These are phyloP conservation scores for Wickerhamomyces strasburgensis DNA, from an alignment of 805 yeast species.

Conservation along the genomic window DNA sequence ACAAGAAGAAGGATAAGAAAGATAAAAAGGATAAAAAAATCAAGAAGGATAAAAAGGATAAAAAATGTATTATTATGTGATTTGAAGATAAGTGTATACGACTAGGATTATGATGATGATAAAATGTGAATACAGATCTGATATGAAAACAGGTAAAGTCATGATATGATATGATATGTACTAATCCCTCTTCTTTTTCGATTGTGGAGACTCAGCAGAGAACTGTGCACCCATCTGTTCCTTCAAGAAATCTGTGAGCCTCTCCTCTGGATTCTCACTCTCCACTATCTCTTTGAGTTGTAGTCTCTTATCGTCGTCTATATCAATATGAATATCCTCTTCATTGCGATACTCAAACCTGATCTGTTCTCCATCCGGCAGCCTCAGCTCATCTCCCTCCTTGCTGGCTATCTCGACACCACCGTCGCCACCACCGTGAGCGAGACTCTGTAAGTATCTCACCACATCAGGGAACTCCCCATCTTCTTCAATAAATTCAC, in stretches of 20 bases:
- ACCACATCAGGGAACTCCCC: slow-evolving; percentile 79
- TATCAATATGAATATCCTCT: slow-evolving; percentile 37
- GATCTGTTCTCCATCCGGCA: slow-evolving; percentile 37
- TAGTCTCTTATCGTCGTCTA: slow-evolving; percentile 51
- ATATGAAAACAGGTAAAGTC: neutral
- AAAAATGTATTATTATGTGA: slow-evolving; percentile 24
- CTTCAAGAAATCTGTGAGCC: slow-evolving; percentile 60
- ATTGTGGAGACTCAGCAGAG: slow-evolving; percentile 24
- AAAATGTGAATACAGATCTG: too few species aligned
- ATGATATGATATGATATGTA: too few species aligned
- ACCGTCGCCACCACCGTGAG: slow-evolving; percentile 25
- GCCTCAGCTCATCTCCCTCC: slow-evolving; percentile 23
- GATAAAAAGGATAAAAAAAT: slow-evolving; percentile 5
- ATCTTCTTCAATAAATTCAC: slow-evolving; percentile 74
- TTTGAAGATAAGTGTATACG: neutral
- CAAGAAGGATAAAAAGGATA: slow-evolving; percentile 11
- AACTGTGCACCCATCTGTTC: slow-evolving; percentile 60
- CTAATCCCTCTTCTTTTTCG: slow-evolving; percentile 33
- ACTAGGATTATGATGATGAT: too few species aligned
- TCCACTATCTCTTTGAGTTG: slow-evolving; percentile 66
- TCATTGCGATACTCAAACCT: slow-evolving; percentile 53
- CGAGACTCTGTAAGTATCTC: slow-evolving; percentile 48
- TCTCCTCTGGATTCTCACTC: slow-evolving; percentile 79
- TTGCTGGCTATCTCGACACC: slow-evolving; percentile 20
- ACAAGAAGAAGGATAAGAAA: slow-evolving; percentile 10